These are phyloP conservation scores for Artomyces pyxidatus DNA, from an alignment of 768 basidiomycete species.

Conservation along the genomic window DNA sequence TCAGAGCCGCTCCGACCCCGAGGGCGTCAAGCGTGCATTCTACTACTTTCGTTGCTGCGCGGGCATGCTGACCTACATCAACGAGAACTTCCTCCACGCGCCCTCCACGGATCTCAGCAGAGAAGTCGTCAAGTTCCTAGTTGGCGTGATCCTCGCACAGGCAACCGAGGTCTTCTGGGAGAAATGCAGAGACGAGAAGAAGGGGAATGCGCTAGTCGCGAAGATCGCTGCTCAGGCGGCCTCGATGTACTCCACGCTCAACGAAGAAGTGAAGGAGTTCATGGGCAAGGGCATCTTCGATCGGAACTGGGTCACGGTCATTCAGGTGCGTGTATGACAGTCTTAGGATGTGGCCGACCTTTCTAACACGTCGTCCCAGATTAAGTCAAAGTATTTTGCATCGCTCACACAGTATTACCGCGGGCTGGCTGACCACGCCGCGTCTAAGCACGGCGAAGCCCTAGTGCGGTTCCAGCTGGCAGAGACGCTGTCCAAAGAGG, in stretches of 20 bases:
- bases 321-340: constrained; percentile 47
- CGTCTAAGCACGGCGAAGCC: constrained; percentile 79
- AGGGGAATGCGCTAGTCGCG: constrained; percentile 63
- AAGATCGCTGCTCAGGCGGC: constrained; percentile 84
- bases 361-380: constrained; percentile 33
- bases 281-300: constrained; percentile 95
- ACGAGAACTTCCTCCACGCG: constrained; percentile 98
- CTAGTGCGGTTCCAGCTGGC: constrained; percentile 74
- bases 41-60: constrained; percentile 84
- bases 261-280: constrained; percentile 93
- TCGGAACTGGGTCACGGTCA: constrained; percentile 82
- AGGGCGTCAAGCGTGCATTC: constrained; percentile 51
- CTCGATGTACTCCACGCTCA: constrained; percentile 70
- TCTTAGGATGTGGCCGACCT: background rate
- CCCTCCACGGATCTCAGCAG: constrained; percentile 91
- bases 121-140: constrained; percentile 90
- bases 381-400: constrained; percentile 85
- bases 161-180: constrained; percentile 96
- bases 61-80: constrained; percentile 97
- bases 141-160: constrained; percentile 83
- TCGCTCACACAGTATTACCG: constrained; percentile 87
- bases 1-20: constrained; percentile 60
- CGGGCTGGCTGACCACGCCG: constrained; percentile 64
- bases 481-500: constrained; percentile 78
- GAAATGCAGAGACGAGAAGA: constrained; percentile 91